These are phyloP conservation scores for Pythium plurisporium DNA, from an alignment of 352 stramenopile species.

Conservation along the genomic window DNA sequence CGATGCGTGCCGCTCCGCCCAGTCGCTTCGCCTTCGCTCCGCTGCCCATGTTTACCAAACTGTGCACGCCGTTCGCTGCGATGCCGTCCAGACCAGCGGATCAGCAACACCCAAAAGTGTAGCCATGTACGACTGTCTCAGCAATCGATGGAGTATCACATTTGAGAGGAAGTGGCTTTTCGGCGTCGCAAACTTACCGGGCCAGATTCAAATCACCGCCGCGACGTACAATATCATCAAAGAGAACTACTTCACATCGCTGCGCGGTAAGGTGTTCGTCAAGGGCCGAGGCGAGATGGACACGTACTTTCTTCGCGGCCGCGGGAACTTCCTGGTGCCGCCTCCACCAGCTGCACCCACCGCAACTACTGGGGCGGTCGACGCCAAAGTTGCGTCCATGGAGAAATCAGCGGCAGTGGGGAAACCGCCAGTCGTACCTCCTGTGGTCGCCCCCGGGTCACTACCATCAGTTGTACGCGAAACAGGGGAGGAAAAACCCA, in stretches of 20 bases:
- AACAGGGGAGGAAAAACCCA: too few species aligned
- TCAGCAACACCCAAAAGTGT: constrained; percentile 6
- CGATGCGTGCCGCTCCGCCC: background rate
- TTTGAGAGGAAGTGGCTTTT: too few species aligned
- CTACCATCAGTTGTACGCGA: too few species aligned
- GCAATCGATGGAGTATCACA: too few species aligned
- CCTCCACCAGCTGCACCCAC: constrained; percentile 21
- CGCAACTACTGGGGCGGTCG: background rate
- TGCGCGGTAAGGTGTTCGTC: constrained; percentile 74
- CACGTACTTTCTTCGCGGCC: constrained; percentile 73
- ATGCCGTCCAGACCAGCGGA: constrained; percentile 3
- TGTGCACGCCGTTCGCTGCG: constrained; percentile 24
- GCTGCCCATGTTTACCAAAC: constrained; percentile 44
- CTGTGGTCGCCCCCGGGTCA: too few species aligned
- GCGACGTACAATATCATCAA: constrained; percentile 59
- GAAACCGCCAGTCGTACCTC: too few species aligned
- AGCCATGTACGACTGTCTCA: too few species aligned
- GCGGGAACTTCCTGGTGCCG: constrained; percentile 52
- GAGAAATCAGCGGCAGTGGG: background rate
- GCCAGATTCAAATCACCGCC: constrained; percentile 81
- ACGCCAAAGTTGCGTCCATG: background rate
- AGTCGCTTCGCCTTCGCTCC: constrained; percentile 31
- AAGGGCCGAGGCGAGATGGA: constrained; percentile 82
- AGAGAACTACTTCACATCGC: constrained; percentile 62
- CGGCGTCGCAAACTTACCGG: constrained; percentile 68